A percentile compares a stretch with the other conserved stretches of the same genome.
Evolutionary conservation across 1,139 yeast species (phyloP).

Genomic region (Sugiyamaella paludigena): DNA sequence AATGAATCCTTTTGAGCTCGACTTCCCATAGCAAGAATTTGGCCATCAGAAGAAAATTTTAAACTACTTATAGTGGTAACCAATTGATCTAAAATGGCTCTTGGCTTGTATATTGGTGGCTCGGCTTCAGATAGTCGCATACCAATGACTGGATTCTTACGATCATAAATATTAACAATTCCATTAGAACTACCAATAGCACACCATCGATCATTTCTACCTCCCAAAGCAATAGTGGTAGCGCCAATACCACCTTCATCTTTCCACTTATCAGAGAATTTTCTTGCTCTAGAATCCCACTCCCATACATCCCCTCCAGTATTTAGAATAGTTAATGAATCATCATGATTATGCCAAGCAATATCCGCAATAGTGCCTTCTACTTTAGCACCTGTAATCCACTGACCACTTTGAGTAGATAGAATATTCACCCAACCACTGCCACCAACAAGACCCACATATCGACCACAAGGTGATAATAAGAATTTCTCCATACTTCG

Average conservation of each 20-base stretch:
- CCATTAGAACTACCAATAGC: constrained; percentile 92
- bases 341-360: constrained; percentile 60
- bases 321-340: constrained; percentile 56
- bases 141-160: constrained; percentile 38
- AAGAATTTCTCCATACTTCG: constrained; percentile 76
- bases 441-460: constrained; percentile 73
- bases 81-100: constrained; percentile 68
- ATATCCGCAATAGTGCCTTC: constrained; percentile 82
- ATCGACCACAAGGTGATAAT: constrained; percentile 66
- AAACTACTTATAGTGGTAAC: constrained; percentile 77
- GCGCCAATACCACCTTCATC: constrained; percentile 87
- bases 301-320: constrained; percentile 92
- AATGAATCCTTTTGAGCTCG: constrained; percentile 84
- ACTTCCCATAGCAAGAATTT: constrained; percentile 79
- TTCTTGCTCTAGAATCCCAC: constrained; percentile 54
- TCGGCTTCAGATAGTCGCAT: constrained; percentile 26
- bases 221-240: constrained; percentile 76
- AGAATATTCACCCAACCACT: constrained; percentile 89
- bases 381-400: constrained; percentile 80
- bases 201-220: constrained; percentile 71
- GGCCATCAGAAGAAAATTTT: constrained; percentile 84
- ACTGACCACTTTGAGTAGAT: constrained; percentile 75
- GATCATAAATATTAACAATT: constrained; percentile 82
- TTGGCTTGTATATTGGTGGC: constrained; percentile 32
- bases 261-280: constrained; percentile 67